A percentile compares a stretch with the other conserved stretches of the same genome.
Evolutionary conservation across 257 asterid genomes (phyloP).

Genomic region (Mitragyna speciosa): DNA sequence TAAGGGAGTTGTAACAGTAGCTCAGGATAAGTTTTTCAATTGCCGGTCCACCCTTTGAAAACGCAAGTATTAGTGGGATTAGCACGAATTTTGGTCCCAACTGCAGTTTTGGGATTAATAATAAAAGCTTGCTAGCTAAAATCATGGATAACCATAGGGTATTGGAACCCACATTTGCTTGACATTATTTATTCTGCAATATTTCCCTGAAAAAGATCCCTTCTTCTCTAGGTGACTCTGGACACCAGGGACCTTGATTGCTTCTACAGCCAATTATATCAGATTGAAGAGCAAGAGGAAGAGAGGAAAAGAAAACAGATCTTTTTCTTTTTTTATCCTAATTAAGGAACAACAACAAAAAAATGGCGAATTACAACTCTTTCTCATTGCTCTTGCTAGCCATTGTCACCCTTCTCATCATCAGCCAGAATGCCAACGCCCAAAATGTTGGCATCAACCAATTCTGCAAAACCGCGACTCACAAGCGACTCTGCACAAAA

Average conservation of each 20-base stretch:
- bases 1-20: background rate
- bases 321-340: too few relatives aligned
- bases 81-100: background rate
- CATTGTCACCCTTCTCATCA: background rate
- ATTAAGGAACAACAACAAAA: background rate
- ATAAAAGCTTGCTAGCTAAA: background rate
- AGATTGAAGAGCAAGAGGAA: background rate
- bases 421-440: constrained; percentile 5
- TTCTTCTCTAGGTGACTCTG: constrained; percentile 1
- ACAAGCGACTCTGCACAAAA: constrained; percentile 34
- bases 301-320: background rate
- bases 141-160: background rate
- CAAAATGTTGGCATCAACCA: constrained; percentile 21
- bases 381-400: constrained; percentile 10
- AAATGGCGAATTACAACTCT: background rate
- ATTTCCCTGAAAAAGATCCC: background rate
- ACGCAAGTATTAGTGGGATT: background rate
- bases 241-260: background rate
- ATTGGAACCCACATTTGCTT: background rate
- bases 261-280: background rate
- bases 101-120: background rate
- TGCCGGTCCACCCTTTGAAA: background rate
- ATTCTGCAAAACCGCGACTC: constrained; percentile 43
- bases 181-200: background rate
- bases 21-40: background rate